These are phyloP conservation scores for Podila epicladia DNA, from an alignment of 192 early-diverging fungal genomes.

Conservation along the genomic window DNA sequence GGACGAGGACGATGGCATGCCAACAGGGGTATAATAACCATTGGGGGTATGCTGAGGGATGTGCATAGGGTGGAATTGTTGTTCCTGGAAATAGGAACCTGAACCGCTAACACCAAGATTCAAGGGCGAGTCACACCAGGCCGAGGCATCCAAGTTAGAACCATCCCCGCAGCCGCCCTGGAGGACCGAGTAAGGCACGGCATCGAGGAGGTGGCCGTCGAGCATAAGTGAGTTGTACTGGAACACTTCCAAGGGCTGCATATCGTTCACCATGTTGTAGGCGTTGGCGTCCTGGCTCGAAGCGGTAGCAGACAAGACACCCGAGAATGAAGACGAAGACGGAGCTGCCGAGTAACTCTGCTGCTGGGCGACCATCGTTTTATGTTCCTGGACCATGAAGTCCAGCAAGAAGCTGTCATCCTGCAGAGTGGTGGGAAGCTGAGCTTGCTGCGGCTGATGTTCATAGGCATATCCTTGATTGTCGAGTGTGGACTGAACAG, in stretches of 20 bases:
- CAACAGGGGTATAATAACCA: conserved; percentile 14
- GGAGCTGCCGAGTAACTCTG: conserved; percentile 6
- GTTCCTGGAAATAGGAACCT: conserved; percentile 17
- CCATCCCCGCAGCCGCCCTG: conserved; percentile 24
- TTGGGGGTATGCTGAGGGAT: conserved; percentile 8
- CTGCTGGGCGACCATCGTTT: conserved; percentile 28
- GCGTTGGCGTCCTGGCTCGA: conserved; percentile 18
- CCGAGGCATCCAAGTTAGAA: conserved; percentile 14
- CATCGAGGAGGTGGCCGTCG: conserved; percentile 29
- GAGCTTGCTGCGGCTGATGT: conserved; percentile 3
- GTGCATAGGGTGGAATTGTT: conserved; percentile 25
- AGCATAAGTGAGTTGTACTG: conserved; percentile 48
- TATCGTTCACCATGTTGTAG: conserved; percentile 23
- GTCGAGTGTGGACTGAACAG: conserved; percentile 24
- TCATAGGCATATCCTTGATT: conserved; percentile 18
- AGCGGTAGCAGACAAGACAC: conserved; percentile 4
- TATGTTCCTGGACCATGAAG: conserved; percentile 30
- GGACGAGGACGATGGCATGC: conserved; percentile 13
- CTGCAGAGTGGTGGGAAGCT: conserved; percentile 6
- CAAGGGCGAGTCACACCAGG: conserved; percentile 32
- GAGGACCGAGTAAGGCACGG: conserved; percentile 22
- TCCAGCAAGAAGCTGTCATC: conserved; percentile 34
- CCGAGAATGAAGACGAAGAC: conserved; percentile 12
- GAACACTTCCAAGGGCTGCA: conserved; percentile 35
- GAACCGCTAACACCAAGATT: conserved; percentile 4